These are phyloP conservation scores for Gossypium longicalyx DNA, from an alignment of 345 rosid species.

Conservation along the genomic window DNA sequence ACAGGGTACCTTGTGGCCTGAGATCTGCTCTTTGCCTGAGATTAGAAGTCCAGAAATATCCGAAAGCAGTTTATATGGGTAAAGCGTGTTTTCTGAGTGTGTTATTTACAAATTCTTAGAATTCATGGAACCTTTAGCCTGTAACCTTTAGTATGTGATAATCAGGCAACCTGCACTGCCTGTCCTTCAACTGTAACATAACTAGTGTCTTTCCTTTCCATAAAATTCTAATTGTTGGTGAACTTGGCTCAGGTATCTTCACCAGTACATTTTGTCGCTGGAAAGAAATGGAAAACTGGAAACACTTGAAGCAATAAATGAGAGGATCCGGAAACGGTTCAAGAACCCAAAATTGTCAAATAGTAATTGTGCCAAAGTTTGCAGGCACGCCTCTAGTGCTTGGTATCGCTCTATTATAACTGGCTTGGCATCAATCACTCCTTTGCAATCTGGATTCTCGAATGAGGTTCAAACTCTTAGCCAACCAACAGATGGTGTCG, in stretches of 20 bases:
- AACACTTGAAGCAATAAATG: conserved; percentile 78
- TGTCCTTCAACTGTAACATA: background rate
- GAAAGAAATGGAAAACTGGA: conserved; percentile 76
- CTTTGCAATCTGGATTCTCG: conserved; percentile 39
- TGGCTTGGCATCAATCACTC: conserved; percentile 75
- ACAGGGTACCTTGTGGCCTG: conserved; percentile 92
- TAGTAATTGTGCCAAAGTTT: conserved; percentile 74
- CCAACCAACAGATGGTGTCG: conserved; percentile 32
- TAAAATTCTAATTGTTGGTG: conserved; percentile 6
- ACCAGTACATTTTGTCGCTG: conserved; percentile 52
- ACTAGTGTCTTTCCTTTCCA: conserved; percentile 3
- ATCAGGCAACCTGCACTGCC: background rate
- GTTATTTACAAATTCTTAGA: conserved; percentile 7
- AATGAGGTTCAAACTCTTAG: conserved; percentile 38
- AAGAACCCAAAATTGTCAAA: conserved; percentile 86
- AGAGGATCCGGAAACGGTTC: conserved; percentile 82
- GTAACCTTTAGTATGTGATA: background rate
- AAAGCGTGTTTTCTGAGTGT: conserved; percentile 20
- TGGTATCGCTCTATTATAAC: conserved; percentile 81
- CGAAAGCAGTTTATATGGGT: conserved; percentile 83
- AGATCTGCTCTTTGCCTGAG: conserved; percentile 69
- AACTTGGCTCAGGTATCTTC: conserved; percentile 57
- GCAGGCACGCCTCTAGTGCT: conserved; percentile 87
- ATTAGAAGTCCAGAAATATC: conserved; percentile 57
- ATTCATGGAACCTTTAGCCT: background rate